Evolutionary conservation across 768 basidiomycete genomes (phyloP), one percentile per base, ranked within the genome.

Genomic region (Pisolithus orientalis): DNA sequence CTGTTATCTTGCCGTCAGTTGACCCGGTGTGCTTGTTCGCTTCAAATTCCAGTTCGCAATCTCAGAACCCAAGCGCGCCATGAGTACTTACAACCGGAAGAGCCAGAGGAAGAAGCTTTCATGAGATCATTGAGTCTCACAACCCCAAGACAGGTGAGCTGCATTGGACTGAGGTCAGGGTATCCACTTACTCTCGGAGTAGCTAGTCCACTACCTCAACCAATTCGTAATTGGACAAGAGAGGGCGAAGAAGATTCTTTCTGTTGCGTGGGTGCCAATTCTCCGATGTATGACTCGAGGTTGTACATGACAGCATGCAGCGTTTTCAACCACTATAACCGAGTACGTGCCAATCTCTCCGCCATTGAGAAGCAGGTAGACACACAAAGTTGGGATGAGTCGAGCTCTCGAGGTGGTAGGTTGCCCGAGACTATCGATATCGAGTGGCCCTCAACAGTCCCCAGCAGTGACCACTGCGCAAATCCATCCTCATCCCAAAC

Each of bases 281-380:
- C 25, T 9, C n/a, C 28, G 28, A 49, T 11, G 27, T 44, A 49
- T 44, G 45, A 53, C 47, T 46, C 24, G 25, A 48, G n/a, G 52
- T 14, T 38, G 29, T 21, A 9, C 47, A 46, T 53, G 34, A 53
- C 34, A 39, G 39, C 47, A 17, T 42, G 0, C 62, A 95, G 93
- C 31, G 91, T 95, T 2, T 96, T 85, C 77, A 95, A 96, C 60
- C 94, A 96, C 68, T 96, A 94, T 65, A 93, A 88, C 62, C 88
- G 94, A 40, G 84, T 92, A 5, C 79, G 81, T 25, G 83, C 86
- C 51, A 89, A 92, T 60, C 61, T 85, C 44, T 72, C 77, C 16
- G 72, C 75, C 21, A 55, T 72, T 29, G 77, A 80, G 47, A 70
- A 73, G n/a, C 70, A 67, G 25, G 44, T 66, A 44, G 61, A 57